These are phyloP conservation scores for Cladorrhinum sp. DNA, from an alignment of 2,329 filamentous ascomycete species.

Conservation along the genomic window DNA sequence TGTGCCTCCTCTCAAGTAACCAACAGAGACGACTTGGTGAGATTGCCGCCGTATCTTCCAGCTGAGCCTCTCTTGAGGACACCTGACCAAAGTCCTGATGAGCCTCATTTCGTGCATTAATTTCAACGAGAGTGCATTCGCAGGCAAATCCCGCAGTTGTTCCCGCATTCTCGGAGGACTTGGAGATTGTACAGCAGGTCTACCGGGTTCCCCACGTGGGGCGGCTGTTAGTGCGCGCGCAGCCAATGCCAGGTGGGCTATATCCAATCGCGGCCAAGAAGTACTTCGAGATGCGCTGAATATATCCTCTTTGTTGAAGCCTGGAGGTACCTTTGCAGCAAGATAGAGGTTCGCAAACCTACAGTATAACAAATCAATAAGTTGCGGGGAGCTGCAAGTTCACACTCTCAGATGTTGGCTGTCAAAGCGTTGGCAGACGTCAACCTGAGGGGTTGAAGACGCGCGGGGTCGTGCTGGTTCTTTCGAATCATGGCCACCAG, in stretches of 20 bases:
- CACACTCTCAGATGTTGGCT: neutral
- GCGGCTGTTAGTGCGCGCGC: neutral
- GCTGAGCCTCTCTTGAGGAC: neutral
- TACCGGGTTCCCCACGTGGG: conserved; percentile 9
- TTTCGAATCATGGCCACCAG: neutral
- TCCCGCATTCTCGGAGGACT: neutral
- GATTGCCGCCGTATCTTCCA: neutral
- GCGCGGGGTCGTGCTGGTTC: neutral
- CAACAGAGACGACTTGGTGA: conserved; percentile 5
- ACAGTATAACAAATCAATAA: neutral
- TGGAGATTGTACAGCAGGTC: neutral
- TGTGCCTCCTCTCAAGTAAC: conserved; percentile 13
- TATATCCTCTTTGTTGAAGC: too few species aligned
- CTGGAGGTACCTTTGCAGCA: neutral
- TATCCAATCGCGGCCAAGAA: neutral
- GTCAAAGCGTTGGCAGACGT: neutral
- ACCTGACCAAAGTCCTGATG: neutral
- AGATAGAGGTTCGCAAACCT: neutral
- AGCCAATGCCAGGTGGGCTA: conserved; percentile 1
- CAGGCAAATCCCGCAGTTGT: neutral
- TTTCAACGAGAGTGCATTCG: neutral
- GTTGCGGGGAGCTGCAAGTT: neutral
- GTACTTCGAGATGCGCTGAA: neutral
- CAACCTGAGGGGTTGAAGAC: conserved; percentile 1
- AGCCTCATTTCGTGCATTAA: neutral